Evolutionary conservation across 345 rosid genomes (phyloP), one percentile per base, ranked within the genome.

Genomic region (Gossypium anomalum): DNA sequence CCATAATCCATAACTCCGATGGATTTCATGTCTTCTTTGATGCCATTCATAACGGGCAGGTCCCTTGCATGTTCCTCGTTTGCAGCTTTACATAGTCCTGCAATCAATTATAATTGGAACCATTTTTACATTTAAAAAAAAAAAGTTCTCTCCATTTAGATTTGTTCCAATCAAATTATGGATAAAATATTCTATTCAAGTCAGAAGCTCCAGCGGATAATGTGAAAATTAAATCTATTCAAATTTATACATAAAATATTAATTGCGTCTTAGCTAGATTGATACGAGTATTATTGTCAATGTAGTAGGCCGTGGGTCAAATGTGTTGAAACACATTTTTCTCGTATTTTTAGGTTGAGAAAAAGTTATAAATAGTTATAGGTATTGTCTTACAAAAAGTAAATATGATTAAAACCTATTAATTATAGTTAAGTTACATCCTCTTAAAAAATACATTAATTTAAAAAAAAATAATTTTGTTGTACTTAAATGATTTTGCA

Each of bases 21-120:
- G 8, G 93, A 84, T 78, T 90, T 90, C 59, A 90, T 89, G 74
- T 82, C 86, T 80, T 91, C 92, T 81, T 83, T 89, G 77, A 89
- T 89, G 45, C 93, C 93, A 79, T 89, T 89, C 90, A 89, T 87
- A 77, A 77, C 66, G 20, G 97, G 97, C 8, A 91, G 85, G 71
- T 84, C 86, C 88, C 90, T 87, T 25, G 87, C 92, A 74, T 91
- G 97, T 57, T 89, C 90, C 52, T 82, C 87, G 27, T 80, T 83
- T 12, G 93, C 93, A 57, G 78, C 84, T 78, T 83, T 86, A 52
- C 96, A 90, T 60, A 89, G 51, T 57, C 96, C 96, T 90, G 64
- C 80, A 70, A 60, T 73, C 51, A 22, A 52, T n/a, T 8, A 34
- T 34, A 34, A 34, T 34, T 34, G 7, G 7, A 34, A 34, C 41